Conservation (phyloP, 306 rosid genomes). For the Cajanus cajan region DNA sequence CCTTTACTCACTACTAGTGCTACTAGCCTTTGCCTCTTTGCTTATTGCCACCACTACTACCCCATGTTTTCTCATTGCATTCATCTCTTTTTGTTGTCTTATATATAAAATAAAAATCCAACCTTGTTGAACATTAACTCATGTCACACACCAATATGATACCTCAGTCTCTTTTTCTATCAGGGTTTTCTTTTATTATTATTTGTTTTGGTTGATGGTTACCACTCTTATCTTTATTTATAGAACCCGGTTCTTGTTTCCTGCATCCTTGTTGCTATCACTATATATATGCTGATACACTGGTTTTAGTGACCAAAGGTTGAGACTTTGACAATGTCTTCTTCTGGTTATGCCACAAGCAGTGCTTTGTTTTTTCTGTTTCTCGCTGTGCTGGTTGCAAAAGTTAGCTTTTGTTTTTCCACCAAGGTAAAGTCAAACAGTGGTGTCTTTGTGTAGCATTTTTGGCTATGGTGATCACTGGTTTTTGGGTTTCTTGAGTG, state of each 20-base stretch:
- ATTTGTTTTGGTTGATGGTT: neutral
- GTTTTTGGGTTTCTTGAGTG: slow-evolving; percentile 4
- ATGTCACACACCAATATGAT: neutral
- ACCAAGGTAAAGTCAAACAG: slow-evolving; percentile 50
- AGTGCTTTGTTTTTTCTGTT: slow-evolving; percentile 34
- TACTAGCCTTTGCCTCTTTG: neutral
- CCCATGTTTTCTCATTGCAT: slow-evolving; percentile 22
- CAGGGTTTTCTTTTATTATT: neutral
- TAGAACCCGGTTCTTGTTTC: slow-evolving; percentile 3
- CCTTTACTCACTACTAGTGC: slow-evolving; percentile 16
- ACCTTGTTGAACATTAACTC: neutral
- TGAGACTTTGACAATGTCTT: slow-evolving; percentile 41
- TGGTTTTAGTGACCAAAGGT: slow-evolving; percentile 14
- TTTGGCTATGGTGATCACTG: neutral
- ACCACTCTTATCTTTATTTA: neutral
- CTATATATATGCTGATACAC: neutral
- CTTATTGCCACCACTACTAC: slow-evolving; percentile 1
- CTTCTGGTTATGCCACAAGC: slow-evolving; percentile 28
- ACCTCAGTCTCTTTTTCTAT: slow-evolving; percentile 1
- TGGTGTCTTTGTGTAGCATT: neutral
- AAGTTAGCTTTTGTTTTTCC: slow-evolving; percentile 47
- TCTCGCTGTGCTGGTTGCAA: slow-evolving; percentile 41
- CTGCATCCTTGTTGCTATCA: neutral
- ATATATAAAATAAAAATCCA: neutral
- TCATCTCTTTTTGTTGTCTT: slow-evolving; percentile 22